phyloP scores from a whole-genome alignment of 257 asterid genomes.

The Buddleja alternifolia region DNA sequence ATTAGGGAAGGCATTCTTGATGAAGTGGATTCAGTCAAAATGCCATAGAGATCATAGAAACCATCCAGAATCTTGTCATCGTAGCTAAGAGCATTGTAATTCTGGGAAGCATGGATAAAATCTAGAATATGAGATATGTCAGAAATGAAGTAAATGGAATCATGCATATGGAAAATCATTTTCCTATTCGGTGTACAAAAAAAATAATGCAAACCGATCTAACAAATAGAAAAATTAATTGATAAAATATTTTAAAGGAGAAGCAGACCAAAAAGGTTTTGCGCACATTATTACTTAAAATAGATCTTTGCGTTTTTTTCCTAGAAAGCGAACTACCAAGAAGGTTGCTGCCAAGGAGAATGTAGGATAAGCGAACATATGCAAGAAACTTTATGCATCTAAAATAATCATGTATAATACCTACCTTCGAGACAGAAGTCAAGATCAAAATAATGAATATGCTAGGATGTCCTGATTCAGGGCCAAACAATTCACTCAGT shows the following conservation, averaged over 20 bases:
- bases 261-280: not conserved
- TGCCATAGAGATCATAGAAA: conserved; percentile 86
- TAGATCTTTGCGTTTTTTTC: not conserved
- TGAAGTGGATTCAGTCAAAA: conserved; percentile 65
- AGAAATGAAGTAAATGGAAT: conserved; percentile 41
- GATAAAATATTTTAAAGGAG: conserved; percentile 4
- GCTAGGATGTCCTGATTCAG: not conserved
- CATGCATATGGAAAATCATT: conserved; percentile 24
- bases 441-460: not conserved
- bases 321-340: not conserved
- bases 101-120: conserved; percentile 87
- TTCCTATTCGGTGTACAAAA: conserved; percentile 21
- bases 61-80: conserved; percentile 98
- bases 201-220: conserved; percentile 17
- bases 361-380: not conserved
- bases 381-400: conserved; percentile 4
- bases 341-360: conserved; percentile 3
- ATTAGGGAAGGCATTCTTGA: conserved; percentile 91
- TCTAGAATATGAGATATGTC: conserved; percentile 82
- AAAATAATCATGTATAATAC: not conserved
- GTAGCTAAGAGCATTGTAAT: conserved; percentile 89
- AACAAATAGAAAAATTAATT: not conserved
- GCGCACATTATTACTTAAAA: not conserved
- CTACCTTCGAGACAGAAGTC: not conserved
- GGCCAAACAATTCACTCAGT: conserved; percentile 2